Evolutionary conservation across 78 protist species (phyloP).

Genomic region (Acrasis kona): DNA sequence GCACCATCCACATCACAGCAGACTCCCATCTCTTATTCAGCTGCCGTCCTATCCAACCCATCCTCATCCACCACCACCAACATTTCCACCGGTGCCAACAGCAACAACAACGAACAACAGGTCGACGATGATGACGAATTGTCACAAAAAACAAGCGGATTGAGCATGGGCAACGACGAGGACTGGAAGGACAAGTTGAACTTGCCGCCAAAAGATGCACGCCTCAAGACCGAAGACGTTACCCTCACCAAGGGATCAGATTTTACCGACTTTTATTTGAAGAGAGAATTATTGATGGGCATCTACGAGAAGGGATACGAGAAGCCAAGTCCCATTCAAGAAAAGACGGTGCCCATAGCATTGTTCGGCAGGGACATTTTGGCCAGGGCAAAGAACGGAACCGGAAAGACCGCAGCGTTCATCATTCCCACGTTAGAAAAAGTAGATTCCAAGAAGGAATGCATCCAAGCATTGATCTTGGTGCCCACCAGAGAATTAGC

Average conservation of each 20-base stretch:
- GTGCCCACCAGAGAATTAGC: conserved; percentile 98
- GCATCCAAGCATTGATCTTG: conserved; percentile 83
- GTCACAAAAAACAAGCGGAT: too few species aligned
- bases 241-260: conserved; percentile 75
- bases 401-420: conserved; percentile 97
- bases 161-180: too few species aligned
- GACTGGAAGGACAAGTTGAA: conserved; percentile 31
- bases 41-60: too few species aligned
- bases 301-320: conserved; percentile 94
- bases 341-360: conserved; percentile 86
- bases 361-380: conserved; percentile 80
- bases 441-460: conserved; percentile 37
- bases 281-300: conserved; percentile 93
- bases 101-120: too few species aligned
- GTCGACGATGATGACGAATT: too few species aligned
- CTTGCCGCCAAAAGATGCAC: conserved; percentile 25
- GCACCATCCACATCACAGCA: too few species aligned
- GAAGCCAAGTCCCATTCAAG: conserved; percentile 97
- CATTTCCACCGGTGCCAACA: too few species aligned
- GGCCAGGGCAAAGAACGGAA: conserved; percentile 98
- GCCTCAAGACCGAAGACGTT: conserved; percentile 79
- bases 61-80: too few species aligned
- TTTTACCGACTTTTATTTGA: conserved; percentile 86
- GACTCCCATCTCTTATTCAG: too few species aligned
- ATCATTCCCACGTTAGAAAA: conserved; percentile 85